A percentile compares a stretch with the other conserved stretches of the same genome.
phyloP scores from a whole-genome alignment of 176 grass and related monocot genomes.

The Olyra latifolia region DNA sequence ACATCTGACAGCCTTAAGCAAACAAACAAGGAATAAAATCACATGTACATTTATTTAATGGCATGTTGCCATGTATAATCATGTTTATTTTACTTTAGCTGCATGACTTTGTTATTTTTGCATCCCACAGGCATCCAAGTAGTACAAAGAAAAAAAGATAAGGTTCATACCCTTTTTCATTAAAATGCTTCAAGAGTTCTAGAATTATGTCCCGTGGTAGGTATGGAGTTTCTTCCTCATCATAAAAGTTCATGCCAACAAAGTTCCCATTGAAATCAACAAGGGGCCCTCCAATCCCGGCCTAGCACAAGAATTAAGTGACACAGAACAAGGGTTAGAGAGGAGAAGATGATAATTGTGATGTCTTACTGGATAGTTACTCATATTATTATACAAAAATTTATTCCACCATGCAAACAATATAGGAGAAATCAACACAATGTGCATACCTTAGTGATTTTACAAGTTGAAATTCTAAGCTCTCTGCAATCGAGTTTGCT shows the following conservation, averaged over 20 bases:
- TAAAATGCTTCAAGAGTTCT: not conserved
- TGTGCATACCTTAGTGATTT: not conserved
- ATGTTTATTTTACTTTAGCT: no score
- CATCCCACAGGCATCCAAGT: not conserved
- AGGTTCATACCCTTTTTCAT: not conserved
- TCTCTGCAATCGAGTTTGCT: constrained; percentile 7
- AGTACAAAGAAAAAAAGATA: not conserved
- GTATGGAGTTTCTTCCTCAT: not conserved
- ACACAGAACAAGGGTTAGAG: not conserved
- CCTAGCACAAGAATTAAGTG: not conserved
- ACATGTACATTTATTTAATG: no score
- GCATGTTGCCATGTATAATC: no score
- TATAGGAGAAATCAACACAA: no score
- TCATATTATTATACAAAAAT: not conserved
- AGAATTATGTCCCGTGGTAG: not conserved
- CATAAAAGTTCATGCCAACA: no score
- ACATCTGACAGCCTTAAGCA: no score
- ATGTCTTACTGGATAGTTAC: not conserved
- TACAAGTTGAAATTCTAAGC: not conserved
- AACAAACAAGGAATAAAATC: no score
- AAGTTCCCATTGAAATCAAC: no score
- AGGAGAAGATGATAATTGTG: not conserved
- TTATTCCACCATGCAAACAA: no score
- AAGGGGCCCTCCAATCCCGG: no score
- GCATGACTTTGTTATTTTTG: no score